A percentile compares a stretch with the other conserved stretches of the same genome.
Evolutionary conservation across 495 filamentous ascomycete species (phyloP).

Genomic region (Penicillium coprophilum): DNA sequence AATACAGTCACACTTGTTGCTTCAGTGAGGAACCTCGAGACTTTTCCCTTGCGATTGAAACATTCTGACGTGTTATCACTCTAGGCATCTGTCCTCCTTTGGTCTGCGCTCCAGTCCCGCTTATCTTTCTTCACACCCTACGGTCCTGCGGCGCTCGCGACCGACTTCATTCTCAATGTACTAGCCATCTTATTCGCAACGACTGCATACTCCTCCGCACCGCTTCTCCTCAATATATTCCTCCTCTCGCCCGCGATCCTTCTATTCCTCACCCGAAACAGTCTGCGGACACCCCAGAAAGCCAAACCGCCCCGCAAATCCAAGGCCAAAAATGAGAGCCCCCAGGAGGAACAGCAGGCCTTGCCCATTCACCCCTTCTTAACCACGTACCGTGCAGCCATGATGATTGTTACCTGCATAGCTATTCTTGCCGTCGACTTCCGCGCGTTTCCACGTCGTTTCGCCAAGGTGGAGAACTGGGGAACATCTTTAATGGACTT

Average conservation of each 20-base stretch:
- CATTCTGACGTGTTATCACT: conserved; percentile 2
- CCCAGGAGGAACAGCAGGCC: conserved; percentile 37
- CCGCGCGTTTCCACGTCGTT: conserved; percentile 83
- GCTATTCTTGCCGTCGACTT: conserved; percentile 99
- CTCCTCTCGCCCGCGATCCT: conserved; percentile 68
- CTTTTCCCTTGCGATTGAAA: background rate
- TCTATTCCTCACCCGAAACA: conserved; percentile 52
- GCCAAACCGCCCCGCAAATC: conserved; percentile 56
- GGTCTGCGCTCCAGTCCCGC: conserved; percentile 87
- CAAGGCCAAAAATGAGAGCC: conserved; percentile 29
- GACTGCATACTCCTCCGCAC: conserved; percentile 78
- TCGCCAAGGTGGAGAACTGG: conserved; percentile 98
- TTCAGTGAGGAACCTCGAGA: conserved; percentile 59
- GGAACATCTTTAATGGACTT: conserved; percentile 98
- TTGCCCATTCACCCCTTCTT: conserved; percentile 87
- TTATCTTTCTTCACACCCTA: conserved; percentile 80
- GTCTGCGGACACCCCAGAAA: conserved; percentile 49
- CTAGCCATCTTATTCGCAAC: conserved; percentile 76
- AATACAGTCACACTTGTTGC: conserved; percentile 80
- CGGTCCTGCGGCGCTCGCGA: conserved; percentile 60
- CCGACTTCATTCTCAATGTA: conserved; percentile 87
- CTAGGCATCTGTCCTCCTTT: conserved; percentile 79
- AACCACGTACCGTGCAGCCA: conserved; percentile 82
- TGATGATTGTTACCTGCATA: conserved; percentile 91
- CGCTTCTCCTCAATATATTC: conserved; percentile 72